Evolutionary conservation across 305 asterid species (phyloP).

Genomic region (Fraxinus paxiana): DNA sequence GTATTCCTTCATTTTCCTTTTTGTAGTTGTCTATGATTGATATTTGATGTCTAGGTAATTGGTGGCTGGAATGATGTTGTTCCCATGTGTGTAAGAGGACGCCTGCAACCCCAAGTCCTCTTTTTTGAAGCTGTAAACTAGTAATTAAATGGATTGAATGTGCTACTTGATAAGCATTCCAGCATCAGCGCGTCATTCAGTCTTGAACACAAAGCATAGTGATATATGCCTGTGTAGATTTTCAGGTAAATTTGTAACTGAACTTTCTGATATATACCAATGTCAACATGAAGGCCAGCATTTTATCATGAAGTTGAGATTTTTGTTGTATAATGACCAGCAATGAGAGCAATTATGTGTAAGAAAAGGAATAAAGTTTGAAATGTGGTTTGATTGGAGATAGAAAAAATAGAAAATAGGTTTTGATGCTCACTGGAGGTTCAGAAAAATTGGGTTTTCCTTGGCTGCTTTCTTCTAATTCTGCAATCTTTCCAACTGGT

Average conservation of each 20-base stretch:
- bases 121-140: slow-evolving; percentile 78
- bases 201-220: slow-evolving; percentile 20
- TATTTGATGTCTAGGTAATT: slow-evolving; percentile 51
- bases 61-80: slow-evolving; percentile 90
- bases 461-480: slow-evolving; percentile 19
- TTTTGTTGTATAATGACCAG: slow-evolving; percentile 28
- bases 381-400: slow-evolving; percentile 21
- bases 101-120: slow-evolving; percentile 91
- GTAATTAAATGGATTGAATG: slow-evolving; percentile 19
- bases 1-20: neutral
- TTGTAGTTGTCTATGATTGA: neutral
- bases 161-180: slow-evolving; percentile 18
- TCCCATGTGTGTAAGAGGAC: slow-evolving; percentile 78
- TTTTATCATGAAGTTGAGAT: slow-evolving; percentile 25
- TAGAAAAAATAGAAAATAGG: slow-evolving; percentile 7
- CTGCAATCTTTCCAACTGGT: slow-evolving; percentile 27
- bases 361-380: slow-evolving; percentile 23
- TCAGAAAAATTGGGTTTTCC: neutral
- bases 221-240: neutral
- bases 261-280: slow-evolving; percentile 16
- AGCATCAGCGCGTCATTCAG: slow-evolving; percentile 20
- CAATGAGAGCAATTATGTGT: slow-evolving; percentile 22
- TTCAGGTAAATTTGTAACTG: slow-evolving; percentile 23
- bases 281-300: slow-evolving; percentile 28
- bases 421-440: slow-evolving; percentile 21